These are phyloP conservation scores for Fraxinus quadrangulata DNA, from an alignment of 257 asterid genomes.

Conservation along the genomic window DNA sequence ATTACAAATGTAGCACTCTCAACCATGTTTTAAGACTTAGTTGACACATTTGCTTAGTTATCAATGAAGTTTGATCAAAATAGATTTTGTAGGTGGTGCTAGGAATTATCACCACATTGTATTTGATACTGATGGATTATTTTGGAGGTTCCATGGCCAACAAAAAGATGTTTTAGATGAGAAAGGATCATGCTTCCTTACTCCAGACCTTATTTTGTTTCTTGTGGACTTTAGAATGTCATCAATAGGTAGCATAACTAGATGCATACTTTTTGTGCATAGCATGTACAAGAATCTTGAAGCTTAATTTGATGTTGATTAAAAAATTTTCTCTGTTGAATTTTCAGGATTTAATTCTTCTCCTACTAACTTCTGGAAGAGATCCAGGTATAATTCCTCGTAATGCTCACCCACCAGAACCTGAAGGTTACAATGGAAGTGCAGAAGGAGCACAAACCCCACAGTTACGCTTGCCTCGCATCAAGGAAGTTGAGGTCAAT, in stretches of 20 bases:
- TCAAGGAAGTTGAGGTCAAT: conserved; percentile 88
- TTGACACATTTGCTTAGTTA: not conserved
- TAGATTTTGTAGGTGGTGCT: not conserved
- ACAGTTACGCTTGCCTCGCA: conserved; percentile 82
- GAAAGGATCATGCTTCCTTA: not conserved
- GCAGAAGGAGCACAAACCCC: conserved; percentile 89
- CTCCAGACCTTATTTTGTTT: not conserved
- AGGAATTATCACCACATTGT: not conserved
- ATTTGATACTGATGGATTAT: not conserved
- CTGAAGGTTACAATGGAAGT: conserved; percentile 78
- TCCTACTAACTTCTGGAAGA: conserved; percentile 93
- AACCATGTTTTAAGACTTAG: too few species aligned
- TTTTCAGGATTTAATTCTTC: conserved; percentile 82
- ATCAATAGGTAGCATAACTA: not conserved
- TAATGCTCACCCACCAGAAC: conserved; percentile 95
- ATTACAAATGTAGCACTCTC: too few species aligned
- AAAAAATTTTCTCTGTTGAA: conserved; percentile 2
- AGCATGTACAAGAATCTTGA: not conserved
- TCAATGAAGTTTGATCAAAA: not conserved
- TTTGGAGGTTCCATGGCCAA: not conserved
- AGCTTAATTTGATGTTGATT: not conserved
- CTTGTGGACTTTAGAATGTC: not conserved
- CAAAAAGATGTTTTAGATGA: not conserved
- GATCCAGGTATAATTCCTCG: conserved; percentile 99
- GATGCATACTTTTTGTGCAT: not conserved